These are phyloP conservation scores for Elongisporangium prolatum DNA, from an alignment of 352 stramenopile species.

Conservation along the genomic window DNA sequence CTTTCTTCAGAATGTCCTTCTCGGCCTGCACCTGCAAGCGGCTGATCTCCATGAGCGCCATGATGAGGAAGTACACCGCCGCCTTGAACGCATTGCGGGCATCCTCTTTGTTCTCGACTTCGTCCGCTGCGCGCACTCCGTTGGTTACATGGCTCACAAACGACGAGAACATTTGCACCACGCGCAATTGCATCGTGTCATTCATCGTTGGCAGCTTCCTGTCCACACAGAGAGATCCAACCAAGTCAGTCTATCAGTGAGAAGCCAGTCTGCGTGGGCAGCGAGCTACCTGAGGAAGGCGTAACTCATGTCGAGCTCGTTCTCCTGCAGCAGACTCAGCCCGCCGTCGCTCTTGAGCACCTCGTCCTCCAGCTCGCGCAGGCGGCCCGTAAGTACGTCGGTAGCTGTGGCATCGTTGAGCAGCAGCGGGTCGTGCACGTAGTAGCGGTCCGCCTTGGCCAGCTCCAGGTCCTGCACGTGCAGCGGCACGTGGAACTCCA, in stretches of 20 bases:
- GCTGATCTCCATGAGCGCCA: slow-evolving; percentile 45
- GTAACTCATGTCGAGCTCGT: slow-evolving; percentile 70
- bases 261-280: not conserved
- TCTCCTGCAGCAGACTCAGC: slow-evolving; percentile 47
- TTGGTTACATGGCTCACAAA: slow-evolving; percentile 63
- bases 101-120: slow-evolving; percentile 34
- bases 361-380: slow-evolving; percentile 46
- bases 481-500: slow-evolving; percentile 79
- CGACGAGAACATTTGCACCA: slow-evolving; percentile 54
- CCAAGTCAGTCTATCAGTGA: not conserved
- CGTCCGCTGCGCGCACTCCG: slow-evolving; percentile 27
- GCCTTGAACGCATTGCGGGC: slow-evolving; percentile 61
- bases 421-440: slow-evolving; percentile 50
- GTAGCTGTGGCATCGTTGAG: slow-evolving; percentile 43
- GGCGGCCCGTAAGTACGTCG: slow-evolving; percentile 35
- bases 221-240: not conserved
- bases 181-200: slow-evolving; percentile 52
- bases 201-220: slow-evolving; percentile 46
- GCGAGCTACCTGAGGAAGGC: slow-evolving; percentile 70
- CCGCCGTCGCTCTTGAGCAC: slow-evolving; percentile 52
- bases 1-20: slow-evolving; percentile 66
- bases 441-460: slow-evolving; percentile 56
- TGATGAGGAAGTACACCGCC: slow-evolving; percentile 69
- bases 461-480: slow-evolving; percentile 74
- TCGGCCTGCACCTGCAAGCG: slow-evolving; percentile 42